Evolutionary conservation across 1,284 basidiomycete genomes (phyloP).

Genomic region (Exobasidium cylindrosporum): DNA sequence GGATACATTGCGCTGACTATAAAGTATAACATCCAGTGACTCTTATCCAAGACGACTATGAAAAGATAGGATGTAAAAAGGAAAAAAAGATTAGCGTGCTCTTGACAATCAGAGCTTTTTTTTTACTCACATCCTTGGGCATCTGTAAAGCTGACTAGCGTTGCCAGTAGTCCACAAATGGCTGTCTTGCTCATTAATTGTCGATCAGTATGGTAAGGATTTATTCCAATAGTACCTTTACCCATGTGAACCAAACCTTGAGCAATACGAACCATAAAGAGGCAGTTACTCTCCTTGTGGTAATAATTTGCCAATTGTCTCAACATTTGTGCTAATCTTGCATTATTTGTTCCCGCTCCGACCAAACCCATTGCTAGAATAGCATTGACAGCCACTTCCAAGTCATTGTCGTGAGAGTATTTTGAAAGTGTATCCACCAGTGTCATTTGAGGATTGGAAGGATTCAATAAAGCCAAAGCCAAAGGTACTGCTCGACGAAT

Average conservation of each 20-base stretch:
- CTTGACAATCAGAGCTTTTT: too few relatives aligned
- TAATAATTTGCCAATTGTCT: slow-evolving; percentile 95
- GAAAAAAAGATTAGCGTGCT: neutral
- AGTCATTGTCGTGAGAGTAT: slow-evolving; percentile 98
- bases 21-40: slow-evolving; percentile 99
- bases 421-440: slow-evolving; percentile 98
- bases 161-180: slow-evolving; percentile 84
- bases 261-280: slow-evolving; percentile 94
- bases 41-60: slow-evolving; percentile 87
- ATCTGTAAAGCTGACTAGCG: slow-evolving; percentile 87
- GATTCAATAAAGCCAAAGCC: slow-evolving; percentile 87
- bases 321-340: slow-evolving; percentile 93
- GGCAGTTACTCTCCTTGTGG: slow-evolving; percentile 90
- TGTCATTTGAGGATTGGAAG: slow-evolving; percentile 92
- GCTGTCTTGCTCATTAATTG: slow-evolving; percentile 84
- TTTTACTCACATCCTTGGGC: slow-evolving; percentile 84
- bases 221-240: slow-evolving; percentile 96
- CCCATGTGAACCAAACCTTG: slow-evolving; percentile 98
- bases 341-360: slow-evolving; percentile 97
- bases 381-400: slow-evolving; percentile 90
- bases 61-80: too few relatives aligned
- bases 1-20: slow-evolving; percentile 95
- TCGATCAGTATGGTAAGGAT: slow-evolving; percentile 93
- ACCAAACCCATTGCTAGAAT: slow-evolving; percentile 99
- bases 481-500: slow-evolving; percentile 93